Evolutionary conservation across 257 asterid species (phyloP).

Genomic region (Salvia hispanica): DNA sequence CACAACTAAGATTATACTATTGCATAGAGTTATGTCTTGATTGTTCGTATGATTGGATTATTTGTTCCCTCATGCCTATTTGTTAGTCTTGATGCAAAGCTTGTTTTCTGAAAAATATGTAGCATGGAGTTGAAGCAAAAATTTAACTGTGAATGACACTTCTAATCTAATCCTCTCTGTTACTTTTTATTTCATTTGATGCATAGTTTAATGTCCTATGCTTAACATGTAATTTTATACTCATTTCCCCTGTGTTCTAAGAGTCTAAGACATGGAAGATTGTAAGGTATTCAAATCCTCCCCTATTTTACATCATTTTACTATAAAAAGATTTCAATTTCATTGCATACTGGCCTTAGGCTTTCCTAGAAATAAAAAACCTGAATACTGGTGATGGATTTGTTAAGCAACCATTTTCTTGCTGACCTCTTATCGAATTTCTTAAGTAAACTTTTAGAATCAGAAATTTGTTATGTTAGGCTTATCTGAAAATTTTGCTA

Average conservation of each 20-base stretch:
- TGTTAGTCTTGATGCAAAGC: neutral
- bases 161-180: neutral
- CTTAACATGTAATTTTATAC: neutral
- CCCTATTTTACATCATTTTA: neutral
- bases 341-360: neutral
- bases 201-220: conserved; percentile 1
- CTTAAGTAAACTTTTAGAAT: neutral
- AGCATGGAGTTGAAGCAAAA: neutral
- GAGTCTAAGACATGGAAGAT: neutral
- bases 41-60: neutral
- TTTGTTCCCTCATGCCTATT: neutral
- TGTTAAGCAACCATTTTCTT: too few species aligned
- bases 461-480: conserved; percentile 13
- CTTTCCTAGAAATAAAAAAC: neutral
- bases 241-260: neutral
- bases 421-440: neutral
- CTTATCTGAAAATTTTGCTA: neutral
- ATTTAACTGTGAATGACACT: neutral
- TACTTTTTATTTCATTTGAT: neutral
- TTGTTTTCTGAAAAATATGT: neutral
- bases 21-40: neutral
- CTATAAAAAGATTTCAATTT: neutral
- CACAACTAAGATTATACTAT: conserved; percentile 5
- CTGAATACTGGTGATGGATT: conserved; percentile 4
- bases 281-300: neutral